These are phyloP conservation scores for Daldinia loculata DNA, from an alignment of 495 filamentous ascomycete species.

Conservation along the genomic window DNA sequence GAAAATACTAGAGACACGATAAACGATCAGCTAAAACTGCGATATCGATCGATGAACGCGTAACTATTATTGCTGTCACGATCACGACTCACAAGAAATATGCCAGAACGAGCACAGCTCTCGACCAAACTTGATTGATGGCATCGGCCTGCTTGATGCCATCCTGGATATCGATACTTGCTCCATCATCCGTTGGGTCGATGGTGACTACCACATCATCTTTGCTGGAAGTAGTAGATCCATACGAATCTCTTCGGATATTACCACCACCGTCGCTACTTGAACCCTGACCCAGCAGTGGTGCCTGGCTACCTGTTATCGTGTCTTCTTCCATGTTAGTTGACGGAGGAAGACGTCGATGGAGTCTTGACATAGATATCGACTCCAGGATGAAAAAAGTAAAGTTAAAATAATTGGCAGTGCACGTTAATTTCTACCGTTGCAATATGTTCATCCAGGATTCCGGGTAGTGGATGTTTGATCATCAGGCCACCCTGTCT, in stretches of 20 bases:
- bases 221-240: conserved; percentile 40
- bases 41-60: conserved; percentile 5
- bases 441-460: neutral
- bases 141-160: conserved; percentile 58
- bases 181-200: conserved; percentile 42
- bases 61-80: neutral
- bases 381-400: neutral
- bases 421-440: conserved; percentile 15
- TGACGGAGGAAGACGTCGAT: conserved; percentile 35
- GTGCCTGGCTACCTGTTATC: conserved; percentile 33
- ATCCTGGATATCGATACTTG: conserved; percentile 31
- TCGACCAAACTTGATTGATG: conserved; percentile 57
- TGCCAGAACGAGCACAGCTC: conserved; percentile 49
- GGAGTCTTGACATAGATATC: conserved; percentile 38
- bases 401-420: neutral
- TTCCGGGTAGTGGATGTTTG: conserved; percentile 6
- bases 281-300: conserved; percentile 37
- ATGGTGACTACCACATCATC: conserved; percentile 25
- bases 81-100: conserved; percentile 52
- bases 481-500: conserved; percentile 39
- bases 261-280: conserved; percentile 26
- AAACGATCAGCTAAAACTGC: conserved; percentile 24
- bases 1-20: conserved; percentile 48
- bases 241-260: conserved; percentile 36
- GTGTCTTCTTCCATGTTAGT: conserved; percentile 40